phyloP scores from a whole-genome alignment of 2,329 filamentous ascomycete genomes.

The Paraphoma sp. region DNA sequence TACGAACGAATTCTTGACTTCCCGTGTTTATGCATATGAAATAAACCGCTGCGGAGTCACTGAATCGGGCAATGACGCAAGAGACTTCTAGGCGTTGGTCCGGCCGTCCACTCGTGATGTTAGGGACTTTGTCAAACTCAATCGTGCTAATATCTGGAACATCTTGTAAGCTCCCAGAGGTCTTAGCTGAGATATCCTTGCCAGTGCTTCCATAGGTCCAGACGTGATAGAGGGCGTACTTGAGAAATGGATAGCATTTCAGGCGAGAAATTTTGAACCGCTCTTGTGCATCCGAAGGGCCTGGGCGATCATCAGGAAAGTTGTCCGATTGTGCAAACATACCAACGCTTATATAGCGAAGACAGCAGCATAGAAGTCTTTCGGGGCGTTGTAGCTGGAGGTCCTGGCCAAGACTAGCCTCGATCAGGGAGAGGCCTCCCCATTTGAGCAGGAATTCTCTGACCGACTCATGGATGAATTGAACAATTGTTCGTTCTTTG shows the following conservation, averaged over 20 bases:
- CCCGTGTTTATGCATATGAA: no score
- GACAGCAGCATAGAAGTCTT: not conserved
- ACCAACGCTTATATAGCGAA: not conserved
- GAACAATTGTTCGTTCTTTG: conserved; percentile 21
- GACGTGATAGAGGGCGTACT: not conserved
- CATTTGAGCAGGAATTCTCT: conserved; percentile 51
- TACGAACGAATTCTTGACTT: no score
- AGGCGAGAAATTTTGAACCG: not conserved
- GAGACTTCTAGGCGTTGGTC: no score
- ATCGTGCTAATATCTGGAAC: no score
- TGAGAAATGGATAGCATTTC: not conserved
- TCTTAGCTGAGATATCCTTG: no score
- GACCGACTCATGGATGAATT: conserved; percentile 43
- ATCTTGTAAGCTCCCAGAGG: no score
- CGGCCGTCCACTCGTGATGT: no score
- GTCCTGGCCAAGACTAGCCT: conserved; percentile 32
- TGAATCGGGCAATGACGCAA: no score
- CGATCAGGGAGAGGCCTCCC: conserved; percentile 37
- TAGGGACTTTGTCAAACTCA: no score
- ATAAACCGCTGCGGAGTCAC: no score
- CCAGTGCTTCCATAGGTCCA: no score
- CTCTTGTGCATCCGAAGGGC: not conserved
- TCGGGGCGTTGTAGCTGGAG: not conserved
- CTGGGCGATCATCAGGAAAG: not conserved
- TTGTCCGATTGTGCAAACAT: not conserved